Percentiles rank a stretch among this genome's conserved stretches.
Conservation (phyloP, 2,329 filamentous ascomycete species). For the Hymenoscyphus albidus region DNA sequence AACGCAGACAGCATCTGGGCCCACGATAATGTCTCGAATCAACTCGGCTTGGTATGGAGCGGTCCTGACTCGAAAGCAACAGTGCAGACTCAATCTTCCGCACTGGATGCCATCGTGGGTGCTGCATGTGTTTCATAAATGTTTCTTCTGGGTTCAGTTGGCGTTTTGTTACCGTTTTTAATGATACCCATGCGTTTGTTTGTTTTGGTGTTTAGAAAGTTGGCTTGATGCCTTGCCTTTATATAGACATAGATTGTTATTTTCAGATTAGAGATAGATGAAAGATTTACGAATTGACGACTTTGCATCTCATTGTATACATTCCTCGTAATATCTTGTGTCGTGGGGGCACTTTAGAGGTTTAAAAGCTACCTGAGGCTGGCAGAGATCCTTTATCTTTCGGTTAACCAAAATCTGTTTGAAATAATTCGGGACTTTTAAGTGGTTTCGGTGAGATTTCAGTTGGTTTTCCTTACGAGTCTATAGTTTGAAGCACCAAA, state of each 20-base stretch:
- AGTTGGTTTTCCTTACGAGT: too few relatives aligned
- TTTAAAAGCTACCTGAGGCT: too few relatives aligned
- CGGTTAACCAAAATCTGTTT: too few relatives aligned
- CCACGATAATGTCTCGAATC: constrained; percentile 49
- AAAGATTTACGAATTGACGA: not conserved
- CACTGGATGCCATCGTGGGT: constrained; percentile 64
- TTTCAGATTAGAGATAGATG: constrained; percentile 2
- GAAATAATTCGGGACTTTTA: too few relatives aligned
- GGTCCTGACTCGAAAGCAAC: constrained; percentile 53
- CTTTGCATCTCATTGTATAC: not conserved
- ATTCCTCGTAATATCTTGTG: not conserved
- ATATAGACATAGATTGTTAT: not conserved
- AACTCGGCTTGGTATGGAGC: constrained; percentile 61
- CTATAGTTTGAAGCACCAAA: too few relatives aligned
- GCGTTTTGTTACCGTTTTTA: constrained; percentile 4
- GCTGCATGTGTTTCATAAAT: constrained; percentile 37
- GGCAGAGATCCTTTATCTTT: too few relatives aligned
- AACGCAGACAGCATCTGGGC: constrained; percentile 66
- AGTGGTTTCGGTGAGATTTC: too few relatives aligned
- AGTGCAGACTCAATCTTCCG: constrained; percentile 60
- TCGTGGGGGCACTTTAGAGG: not conserved
- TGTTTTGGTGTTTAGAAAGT: not conserved
- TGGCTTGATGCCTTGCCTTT: not conserved
- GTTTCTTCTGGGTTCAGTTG: not conserved
- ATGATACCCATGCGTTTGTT: constrained; percentile 8